Base-by-base conservation (phyloP, 1,284 basidiomycete species). In the Ganoderma lucidum region DNA sequence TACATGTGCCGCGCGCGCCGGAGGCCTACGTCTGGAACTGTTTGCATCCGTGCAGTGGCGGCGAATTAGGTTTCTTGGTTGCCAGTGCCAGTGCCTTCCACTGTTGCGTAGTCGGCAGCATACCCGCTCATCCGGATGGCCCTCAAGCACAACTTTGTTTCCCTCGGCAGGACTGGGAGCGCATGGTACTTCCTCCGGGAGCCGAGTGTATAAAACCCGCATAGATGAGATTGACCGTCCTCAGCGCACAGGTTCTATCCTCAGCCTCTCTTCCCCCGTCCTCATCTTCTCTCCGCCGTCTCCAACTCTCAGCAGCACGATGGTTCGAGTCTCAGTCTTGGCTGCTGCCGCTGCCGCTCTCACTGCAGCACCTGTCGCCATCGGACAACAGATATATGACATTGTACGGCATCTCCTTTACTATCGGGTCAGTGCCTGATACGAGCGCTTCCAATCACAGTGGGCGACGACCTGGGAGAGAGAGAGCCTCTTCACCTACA, bases 381-480 rank as follows among this genome's bases (percentile, higher is more conserved):
- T 61, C 14, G 71, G 75, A 37, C 80, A 81, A 66, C 77, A 80
- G 67, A 83, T 83, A 51, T 82, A 78, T 71, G 81, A 82, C 70
- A 75, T 83, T 59, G 81, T 83, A 48, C 39, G 79, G 76, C 8
- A 14, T 48, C 30, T 30, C 41, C n/a, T 23, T 15, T n/a, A 6
- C 32, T 64, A 14, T 19, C 44, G 51, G 23, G 59, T 35, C 15
- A 64, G 14, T 15, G 12, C 35, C 62, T 65, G 65, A 65, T 56
- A 19, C 39, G 42, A 42, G 61, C 60, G 37, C n/a, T 28, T 55
- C 23, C 14, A 23, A 14, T 39, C 35, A n/a, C 55, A 82, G 82
- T 83, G 79, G 77, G 72, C 79, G 23, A 83, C 82, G 2, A 80
- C 78, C 17, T 83, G 82, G 82, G 80, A 83, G 62, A 73, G 79